Percentiles rank a stretch among this genome's conserved stretches.
These are phyloP conservation scores for Ceratocystis lukuohia DNA, from an alignment of 2,329 filamentous ascomycete genomes.

Conservation along the genomic window DNA sequence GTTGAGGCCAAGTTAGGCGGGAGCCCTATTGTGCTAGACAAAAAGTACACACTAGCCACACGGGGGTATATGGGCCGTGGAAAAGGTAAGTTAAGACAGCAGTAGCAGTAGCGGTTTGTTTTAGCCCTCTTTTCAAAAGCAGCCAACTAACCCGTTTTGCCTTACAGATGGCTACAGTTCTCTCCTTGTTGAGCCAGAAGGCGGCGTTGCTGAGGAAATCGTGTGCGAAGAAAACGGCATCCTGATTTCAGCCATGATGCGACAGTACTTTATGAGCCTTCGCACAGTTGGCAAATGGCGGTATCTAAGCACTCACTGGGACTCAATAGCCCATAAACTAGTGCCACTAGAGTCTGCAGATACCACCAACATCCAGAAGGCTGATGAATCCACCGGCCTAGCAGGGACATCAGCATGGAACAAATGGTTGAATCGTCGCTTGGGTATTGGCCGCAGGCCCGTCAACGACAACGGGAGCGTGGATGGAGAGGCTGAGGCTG, in stretches of 20 bases:
- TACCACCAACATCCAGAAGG: constrained; percentile 15
- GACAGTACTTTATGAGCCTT: constrained; percentile 82
- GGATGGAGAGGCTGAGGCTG: constrained; percentile 21
- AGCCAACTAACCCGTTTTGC: neutral
- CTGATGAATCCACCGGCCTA: neutral
- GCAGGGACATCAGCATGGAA: constrained; percentile 11
- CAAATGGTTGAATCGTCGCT: constrained; percentile 15
- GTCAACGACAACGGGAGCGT: constrained; percentile 17
- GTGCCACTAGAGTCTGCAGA: constrained; percentile 19
- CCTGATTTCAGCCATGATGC: constrained; percentile 70
- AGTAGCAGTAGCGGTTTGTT: neutral
- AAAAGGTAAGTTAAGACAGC: constrained; percentile 37
- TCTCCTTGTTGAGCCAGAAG: constrained; percentile 61
- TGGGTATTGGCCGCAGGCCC: constrained; percentile 12
- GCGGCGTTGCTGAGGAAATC: constrained; percentile 62
- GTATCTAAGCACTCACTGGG: constrained; percentile 58
- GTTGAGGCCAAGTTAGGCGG: constrained; percentile 47
- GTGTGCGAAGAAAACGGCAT: constrained; percentile 79
- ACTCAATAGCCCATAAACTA: constrained; percentile 42
- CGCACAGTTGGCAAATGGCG: constrained; percentile 72
- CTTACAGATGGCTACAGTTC: constrained; percentile 58
- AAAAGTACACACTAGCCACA: constrained; percentile 60
- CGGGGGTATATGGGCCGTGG: constrained; percentile 80
- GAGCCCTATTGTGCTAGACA: constrained; percentile 46
- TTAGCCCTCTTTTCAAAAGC: neutral